These are phyloP conservation scores for Suillus spraguei DNA, from an alignment of 768 basidiomycete genomes.

Conservation along the genomic window DNA sequence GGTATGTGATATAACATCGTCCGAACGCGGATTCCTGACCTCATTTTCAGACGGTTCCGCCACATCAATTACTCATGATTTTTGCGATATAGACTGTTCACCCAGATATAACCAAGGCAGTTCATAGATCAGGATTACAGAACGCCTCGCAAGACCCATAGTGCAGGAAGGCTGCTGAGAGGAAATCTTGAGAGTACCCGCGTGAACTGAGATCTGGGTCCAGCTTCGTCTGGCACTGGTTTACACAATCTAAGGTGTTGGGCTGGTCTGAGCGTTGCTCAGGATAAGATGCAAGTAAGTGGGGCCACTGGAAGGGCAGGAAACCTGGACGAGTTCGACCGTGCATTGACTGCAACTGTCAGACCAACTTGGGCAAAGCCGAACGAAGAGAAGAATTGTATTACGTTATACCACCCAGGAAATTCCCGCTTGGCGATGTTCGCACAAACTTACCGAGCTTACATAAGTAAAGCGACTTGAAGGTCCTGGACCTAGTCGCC, in stretches of 20 bases:
- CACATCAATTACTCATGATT: background rate
- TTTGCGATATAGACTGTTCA: background rate
- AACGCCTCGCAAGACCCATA: background rate
- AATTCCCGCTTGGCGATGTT: background rate
- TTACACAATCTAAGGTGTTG: too few species aligned
- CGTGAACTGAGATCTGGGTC: background rate
- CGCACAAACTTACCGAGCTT: background rate
- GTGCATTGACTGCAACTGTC: too few species aligned
- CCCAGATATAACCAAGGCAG: background rate
- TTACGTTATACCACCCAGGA: too few species aligned
- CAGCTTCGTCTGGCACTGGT: too few species aligned
- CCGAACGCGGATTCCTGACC: background rate
- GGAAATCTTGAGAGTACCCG: background rate
- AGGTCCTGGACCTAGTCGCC: background rate
- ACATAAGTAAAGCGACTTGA: background rate
- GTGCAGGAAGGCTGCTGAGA: background rate
- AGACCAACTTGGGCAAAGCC: too few species aligned
- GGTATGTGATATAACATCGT: background rate
- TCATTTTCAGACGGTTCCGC: background rate
- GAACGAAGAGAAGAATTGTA: too few species aligned
- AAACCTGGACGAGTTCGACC: too few species aligned
- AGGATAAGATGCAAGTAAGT: too few species aligned
- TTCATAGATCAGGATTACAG: background rate
- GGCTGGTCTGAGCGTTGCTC: too few species aligned
- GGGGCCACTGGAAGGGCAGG: too few species aligned